Base-by-base conservation (phyloP, 2,329 filamentous ascomycete species). In the Penicillium sp. region DNA sequence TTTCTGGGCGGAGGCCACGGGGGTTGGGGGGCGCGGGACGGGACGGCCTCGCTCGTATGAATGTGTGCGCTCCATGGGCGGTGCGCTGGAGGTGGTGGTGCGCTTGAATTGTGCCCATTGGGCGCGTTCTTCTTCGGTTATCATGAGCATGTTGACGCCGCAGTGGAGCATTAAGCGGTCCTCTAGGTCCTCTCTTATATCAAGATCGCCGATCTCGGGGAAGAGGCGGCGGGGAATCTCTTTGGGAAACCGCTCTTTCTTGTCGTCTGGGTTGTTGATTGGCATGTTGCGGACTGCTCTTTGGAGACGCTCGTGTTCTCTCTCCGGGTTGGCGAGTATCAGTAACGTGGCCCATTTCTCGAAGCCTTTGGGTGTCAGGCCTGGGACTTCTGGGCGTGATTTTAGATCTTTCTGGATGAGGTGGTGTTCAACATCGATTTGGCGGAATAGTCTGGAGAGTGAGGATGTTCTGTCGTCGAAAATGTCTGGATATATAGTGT, bases 191-290 rank as follows among this genome's bases (percentile, higher is more conserved):
- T 83, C 80, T 47, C 82, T 79, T 0, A 80, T 73, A 28, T 79
- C 72, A 0, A 77, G 61, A 56, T 89, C 81, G 1, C 79, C 75
- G 7, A 69, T 67, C 0, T 74, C 72, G 0, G 89, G 89, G 33
- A 95, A 80, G 3, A 93, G 75, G 43, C 86, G 79, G 34, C 89
- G 77, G 1, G 88, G 84, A 2, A 95, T 77, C 58, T 90, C 84
- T 56, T 88, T 89, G 0, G 89, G 90, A 46, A 95, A 84, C 2
- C 87, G 77, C 67, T 91, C 87, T 10, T 80, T 82, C 55, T 77
- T 80, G 40, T 86, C 80, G 37, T 83, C 78, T 0, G 82, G 77
- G 46, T 84, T 82, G 60, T 67, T 83, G 59, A 95, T 86, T 0
- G 88, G 86, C 68, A 91, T 81, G 37, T 84, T 79, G 3, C 82